phyloP scores from a whole-genome alignment of 1,139 yeast species.

The Suhomyces taliae region DNA sequence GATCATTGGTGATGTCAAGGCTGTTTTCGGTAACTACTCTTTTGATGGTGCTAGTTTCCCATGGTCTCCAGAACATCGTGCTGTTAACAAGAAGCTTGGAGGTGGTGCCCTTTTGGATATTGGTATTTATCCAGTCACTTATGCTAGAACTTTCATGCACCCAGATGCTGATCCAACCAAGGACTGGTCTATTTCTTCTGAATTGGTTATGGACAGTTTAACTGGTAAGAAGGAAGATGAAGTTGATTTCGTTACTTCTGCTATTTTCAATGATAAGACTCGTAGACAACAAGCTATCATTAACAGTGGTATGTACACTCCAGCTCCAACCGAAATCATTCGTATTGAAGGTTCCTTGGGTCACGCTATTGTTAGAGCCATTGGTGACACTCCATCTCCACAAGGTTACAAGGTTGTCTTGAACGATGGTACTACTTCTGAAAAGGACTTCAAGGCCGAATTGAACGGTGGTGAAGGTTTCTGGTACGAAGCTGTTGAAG shows the following conservation, averaged over 20 bases:
- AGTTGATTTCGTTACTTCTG: conserved; percentile 19
- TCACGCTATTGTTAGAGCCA: conserved; percentile 14
- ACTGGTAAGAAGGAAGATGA: conserved; percentile 17
- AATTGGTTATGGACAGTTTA: conserved; percentile 19
- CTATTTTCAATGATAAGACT: conserved; percentile 18
- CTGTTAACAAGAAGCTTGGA: conserved; percentile 48
- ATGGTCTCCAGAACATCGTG: conserved; percentile 15
- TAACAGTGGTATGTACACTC: conserved; percentile 18
- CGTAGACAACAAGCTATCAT: conserved; percentile 23
- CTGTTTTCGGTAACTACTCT: conserved; percentile 43
- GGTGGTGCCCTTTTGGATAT: conserved; percentile 64
- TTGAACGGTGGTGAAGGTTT: conserved; percentile 19
- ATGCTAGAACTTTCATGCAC: conserved; percentile 41
- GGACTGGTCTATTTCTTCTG: conserved; percentile 19
- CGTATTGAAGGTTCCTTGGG: conserved; percentile 23
- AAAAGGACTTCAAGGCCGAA: conserved; percentile 10
- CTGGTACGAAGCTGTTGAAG: conserved; percentile 19
- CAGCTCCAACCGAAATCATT: conserved; percentile 16
- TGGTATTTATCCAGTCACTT: conserved; percentile 60
- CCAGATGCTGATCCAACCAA: conserved; percentile 19
- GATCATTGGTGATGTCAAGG: conserved; percentile 46
- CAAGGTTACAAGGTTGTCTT: conserved; percentile 11
- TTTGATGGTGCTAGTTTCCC: conserved; percentile 29
- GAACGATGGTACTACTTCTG: conserved; percentile 11
- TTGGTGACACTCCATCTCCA: conserved; percentile 20